A percentile compares a stretch with the other conserved stretches of the same genome.
phyloP scores from a whole-genome alignment of 129 eudicot genomes.

The Flaveria sonorensis region DNA sequence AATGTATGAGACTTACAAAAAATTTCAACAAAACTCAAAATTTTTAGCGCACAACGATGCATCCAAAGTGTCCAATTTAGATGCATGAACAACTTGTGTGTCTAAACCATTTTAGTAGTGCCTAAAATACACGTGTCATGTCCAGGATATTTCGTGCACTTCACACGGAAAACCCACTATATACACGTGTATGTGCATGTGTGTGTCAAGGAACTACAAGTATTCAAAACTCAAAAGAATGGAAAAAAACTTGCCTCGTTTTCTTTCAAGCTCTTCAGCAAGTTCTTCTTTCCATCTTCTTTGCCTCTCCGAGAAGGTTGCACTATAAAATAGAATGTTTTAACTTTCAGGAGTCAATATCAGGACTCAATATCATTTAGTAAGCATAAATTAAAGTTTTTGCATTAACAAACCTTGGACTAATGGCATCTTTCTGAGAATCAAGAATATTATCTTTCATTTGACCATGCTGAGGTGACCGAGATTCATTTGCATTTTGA shows the following conservation, averaged over 20 bases:
- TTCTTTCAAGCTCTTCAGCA: constrained; percentile 80
- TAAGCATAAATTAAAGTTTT: background rate
- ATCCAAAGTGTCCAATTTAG: too few species aligned
- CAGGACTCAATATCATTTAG: background rate
- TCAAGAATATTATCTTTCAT: constrained; percentile 46
- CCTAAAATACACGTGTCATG: too few species aligned
- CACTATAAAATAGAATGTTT: constrained; percentile 25
- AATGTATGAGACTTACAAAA: constrained; percentile 1
- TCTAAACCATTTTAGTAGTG: too few species aligned
- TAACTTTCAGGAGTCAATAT: background rate
- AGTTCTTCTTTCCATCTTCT: constrained; percentile 96
- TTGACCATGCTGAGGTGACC: constrained; percentile 50
- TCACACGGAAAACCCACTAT: too few species aligned
- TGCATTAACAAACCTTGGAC: constrained; percentile 63
- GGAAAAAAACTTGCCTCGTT: constrained; percentile 63
- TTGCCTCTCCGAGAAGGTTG: constrained; percentile 78
- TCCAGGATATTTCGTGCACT: too few species aligned
- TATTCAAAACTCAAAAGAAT: constrained; percentile 7
- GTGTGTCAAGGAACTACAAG: background rate
- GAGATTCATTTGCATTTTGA: constrained; percentile 50
- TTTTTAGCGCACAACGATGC: too few species aligned
- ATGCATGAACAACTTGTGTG: too few species aligned
- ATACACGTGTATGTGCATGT: background rate
- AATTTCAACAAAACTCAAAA: background rate
- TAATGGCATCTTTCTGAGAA: constrained; percentile 51